Evolutionary conservation across 2,329 filamentous ascomycete genomes (phyloP).

Genomic region (Lomentospora prolificans): DNA sequence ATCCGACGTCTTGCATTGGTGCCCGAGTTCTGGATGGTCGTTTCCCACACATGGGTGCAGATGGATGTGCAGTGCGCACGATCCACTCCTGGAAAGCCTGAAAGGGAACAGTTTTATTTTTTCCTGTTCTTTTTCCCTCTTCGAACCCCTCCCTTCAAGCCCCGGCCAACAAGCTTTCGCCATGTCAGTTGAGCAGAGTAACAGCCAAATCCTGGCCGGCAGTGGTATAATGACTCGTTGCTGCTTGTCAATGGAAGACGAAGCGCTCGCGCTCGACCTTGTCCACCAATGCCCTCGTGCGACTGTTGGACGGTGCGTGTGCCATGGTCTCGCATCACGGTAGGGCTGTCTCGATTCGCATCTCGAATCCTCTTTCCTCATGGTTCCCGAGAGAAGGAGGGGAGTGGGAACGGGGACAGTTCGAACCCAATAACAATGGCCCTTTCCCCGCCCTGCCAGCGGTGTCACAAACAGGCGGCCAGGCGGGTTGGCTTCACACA

Average conservation of each 20-base stretch:
- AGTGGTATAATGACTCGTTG: neutral
- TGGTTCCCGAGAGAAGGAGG: neutral
- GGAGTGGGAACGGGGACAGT: neutral
- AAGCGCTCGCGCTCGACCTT: neutral
- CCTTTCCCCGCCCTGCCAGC: no score
- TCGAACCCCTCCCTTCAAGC: neutral
- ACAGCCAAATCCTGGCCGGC: neutral
- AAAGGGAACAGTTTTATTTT: neutral
- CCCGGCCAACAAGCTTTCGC: conserved; percentile 4
- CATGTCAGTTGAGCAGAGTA: conserved; percentile 3
- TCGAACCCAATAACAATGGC: no score
- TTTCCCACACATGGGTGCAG: neutral
- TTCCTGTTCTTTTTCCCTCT: no score
- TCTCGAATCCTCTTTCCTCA: neutral
- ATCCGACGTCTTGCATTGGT: conserved; percentile 4
- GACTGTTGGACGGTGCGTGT: neutral
- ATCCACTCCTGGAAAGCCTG: neutral
- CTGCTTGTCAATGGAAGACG: neutral
- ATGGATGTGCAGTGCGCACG: neutral
- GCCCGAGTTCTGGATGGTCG: conserved; percentile 2
- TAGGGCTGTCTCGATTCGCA: neutral
- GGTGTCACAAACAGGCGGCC: no score
- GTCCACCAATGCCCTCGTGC: neutral
- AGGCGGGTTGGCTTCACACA: neutral
- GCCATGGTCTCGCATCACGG: neutral